Evolutionary conservation across 345 rosid genomes (phyloP).

Genomic region (Bruguiera gymnorhiza): DNA sequence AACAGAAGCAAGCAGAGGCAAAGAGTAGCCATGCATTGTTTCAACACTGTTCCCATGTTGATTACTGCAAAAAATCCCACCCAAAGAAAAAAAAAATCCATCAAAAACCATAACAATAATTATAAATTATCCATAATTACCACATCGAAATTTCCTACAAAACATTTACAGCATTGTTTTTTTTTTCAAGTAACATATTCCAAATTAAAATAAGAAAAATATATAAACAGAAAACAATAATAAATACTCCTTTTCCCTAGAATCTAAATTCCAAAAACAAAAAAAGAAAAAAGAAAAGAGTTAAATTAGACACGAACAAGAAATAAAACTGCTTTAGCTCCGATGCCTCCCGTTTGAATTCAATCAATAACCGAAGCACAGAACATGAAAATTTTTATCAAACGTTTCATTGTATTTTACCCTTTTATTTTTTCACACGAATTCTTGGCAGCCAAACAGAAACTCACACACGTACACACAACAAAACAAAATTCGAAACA

Average conservation of each 20-base stretch:
- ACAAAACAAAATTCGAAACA: not conserved
- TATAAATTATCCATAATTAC: not conserved
- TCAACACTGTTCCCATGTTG: constrained; percentile 38
- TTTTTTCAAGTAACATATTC: no score
- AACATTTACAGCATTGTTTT: not conserved
- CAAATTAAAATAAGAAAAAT: no score
- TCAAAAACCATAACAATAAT: not conserved
- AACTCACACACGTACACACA: not conserved
- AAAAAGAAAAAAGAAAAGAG: no score
- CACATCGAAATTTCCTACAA: not conserved
- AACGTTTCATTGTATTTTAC: no score
- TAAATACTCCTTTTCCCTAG: no score
- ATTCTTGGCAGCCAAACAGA: constrained; percentile 16
- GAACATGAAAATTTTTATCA: no score
- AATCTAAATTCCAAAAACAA: no score
- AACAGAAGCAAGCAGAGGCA: constrained; percentile 42
- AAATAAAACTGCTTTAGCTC: not conserved
- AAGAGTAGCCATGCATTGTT: constrained; percentile 21
- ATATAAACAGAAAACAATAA: no score
- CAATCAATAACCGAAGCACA: no score
- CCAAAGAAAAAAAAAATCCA: not conserved
- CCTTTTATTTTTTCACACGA: not conserved
- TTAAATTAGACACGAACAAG: not conserved
- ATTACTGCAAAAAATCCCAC: constrained; percentile 24
- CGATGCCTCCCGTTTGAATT: no score